Conservation (phyloP, 169 alveolate species). For the Eimeria sp. region DNA sequence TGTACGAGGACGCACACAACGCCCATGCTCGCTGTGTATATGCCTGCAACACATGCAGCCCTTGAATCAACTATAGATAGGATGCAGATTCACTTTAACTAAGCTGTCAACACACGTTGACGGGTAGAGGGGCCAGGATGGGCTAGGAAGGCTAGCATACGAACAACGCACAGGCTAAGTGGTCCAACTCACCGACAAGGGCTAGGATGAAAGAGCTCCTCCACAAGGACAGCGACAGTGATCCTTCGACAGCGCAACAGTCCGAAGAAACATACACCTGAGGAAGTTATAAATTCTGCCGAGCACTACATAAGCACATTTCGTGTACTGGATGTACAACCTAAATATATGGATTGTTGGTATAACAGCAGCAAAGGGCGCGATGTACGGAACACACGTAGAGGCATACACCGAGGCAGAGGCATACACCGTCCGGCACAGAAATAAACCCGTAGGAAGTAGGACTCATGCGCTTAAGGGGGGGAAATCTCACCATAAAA, state of each 20-base stretch:
- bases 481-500: conserved; percentile 68
- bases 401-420: not conserved
- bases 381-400: not conserved
- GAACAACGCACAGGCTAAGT: not conserved
- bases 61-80: too few relatives aligned
- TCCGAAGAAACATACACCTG: not conserved
- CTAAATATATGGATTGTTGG: not conserved
- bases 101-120: not conserved
- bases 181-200: conserved; percentile 59
- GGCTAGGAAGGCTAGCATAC: not conserved
- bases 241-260: not conserved
- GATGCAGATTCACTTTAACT: not conserved
- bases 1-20: conserved; percentile 79
- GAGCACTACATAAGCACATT: not conserved
- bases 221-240: conserved; percentile 58
- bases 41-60: conserved; percentile 5
- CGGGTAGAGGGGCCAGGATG: not conserved
- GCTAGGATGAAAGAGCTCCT: conserved; percentile 65
- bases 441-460: not conserved
- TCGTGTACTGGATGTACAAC: not conserved
- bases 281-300: not conserved
- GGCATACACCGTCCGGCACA: not conserved
- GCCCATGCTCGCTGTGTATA: conserved; percentile 79
- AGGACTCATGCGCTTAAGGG: not conserved
- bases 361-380: not conserved